Evolutionary conservation across 768 basidiomycete genomes (phyloP).

Genomic region (Kondoa subrosea): DNA sequence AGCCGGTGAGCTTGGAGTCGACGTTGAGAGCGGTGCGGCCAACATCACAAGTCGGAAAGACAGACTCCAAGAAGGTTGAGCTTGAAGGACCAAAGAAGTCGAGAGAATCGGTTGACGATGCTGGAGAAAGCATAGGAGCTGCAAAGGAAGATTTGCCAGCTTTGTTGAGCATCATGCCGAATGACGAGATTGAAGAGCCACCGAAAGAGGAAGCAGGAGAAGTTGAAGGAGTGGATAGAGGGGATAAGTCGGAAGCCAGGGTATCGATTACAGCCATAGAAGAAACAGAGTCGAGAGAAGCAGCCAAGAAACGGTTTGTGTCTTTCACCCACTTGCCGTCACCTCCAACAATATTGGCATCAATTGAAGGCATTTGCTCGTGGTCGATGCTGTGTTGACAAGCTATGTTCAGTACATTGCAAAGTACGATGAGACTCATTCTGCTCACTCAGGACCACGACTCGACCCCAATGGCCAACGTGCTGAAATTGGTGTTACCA

Average conservation of each 20-base stretch:
- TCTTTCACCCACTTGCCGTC: not conserved
- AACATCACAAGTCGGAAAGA: slow-evolving; percentile 55
- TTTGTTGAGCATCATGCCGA: not conserved
- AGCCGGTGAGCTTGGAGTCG: not conserved
- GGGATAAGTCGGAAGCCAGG: not conserved
- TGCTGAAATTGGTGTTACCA: not conserved
- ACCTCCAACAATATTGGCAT: not conserved
- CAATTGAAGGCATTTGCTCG: not conserved
- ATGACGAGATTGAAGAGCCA: not conserved
- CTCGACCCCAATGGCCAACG: not conserved
- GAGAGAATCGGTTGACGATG: not conserved
- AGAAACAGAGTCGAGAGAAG: not conserved
- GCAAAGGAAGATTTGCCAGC: not conserved
- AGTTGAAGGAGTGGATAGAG: not conserved
- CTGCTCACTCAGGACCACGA: slow-evolving; percentile 15
- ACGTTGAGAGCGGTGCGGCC: slow-evolving; percentile 2
- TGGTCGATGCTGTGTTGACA: slow-evolving; percentile 1
- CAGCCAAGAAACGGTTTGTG: not conserved
- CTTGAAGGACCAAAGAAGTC: slow-evolving; percentile 4
- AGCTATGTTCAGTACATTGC: not conserved
- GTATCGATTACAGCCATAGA: slow-evolving; percentile 4
- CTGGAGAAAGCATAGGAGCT: not conserved
- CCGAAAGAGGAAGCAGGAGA: not conserved
- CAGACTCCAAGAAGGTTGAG: slow-evolving; percentile 48
- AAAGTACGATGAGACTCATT: not conserved